phyloP scores from a whole-genome alignment of 202 grass and related monocot genomes.

The Hordeum pubiflorum region DNA sequence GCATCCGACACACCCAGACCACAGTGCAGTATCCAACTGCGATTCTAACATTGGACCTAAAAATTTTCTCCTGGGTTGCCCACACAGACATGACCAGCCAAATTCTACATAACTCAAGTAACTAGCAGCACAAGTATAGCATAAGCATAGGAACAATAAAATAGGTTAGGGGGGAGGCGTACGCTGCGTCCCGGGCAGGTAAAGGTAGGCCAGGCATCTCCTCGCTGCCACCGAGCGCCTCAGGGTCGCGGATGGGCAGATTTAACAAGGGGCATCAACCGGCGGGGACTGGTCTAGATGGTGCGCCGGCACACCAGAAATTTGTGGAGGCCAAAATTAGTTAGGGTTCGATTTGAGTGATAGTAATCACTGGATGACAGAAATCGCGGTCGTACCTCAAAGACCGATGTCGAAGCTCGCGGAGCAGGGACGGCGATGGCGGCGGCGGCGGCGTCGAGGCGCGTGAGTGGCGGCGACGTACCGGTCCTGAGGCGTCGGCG shows the following conservation, averaged over 20 bases:
- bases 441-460: background rate
- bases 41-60: background rate
- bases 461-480: background rate
- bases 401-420: background rate
- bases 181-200: conserved; percentile 16
- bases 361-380: background rate
- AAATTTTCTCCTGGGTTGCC: background rate
- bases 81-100: background rate
- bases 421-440: background rate
- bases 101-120: background rate
- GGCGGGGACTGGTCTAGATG: background rate
- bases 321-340: background rate
- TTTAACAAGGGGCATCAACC: background rate
- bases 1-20: background rate
- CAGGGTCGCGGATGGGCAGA: background rate
- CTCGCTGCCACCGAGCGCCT: background rate
- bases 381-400: background rate
- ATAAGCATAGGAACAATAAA: background rate
- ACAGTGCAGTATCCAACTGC: conserved; percentile 6
- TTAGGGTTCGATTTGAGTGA: background rate
- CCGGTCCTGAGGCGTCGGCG: background rate
- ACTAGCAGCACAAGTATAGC: background rate
- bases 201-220: conserved; percentile 41
- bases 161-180: background rate
- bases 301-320: background rate